Evolutionary conservation across 441 rosid species (phyloP).

Genomic region (Capsella rubella): DNA sequence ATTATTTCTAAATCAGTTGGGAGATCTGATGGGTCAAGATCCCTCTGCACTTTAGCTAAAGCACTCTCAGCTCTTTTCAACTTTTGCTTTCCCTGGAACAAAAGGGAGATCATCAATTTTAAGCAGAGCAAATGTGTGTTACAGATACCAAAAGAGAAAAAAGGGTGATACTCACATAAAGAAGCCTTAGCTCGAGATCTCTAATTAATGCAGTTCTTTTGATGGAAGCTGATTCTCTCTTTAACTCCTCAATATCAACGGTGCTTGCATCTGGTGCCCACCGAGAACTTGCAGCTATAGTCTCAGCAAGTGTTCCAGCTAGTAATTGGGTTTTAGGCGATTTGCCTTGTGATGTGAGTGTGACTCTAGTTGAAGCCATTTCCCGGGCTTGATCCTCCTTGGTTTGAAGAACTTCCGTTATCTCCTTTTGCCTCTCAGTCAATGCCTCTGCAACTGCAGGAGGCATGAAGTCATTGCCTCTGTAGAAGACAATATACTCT

Average conservation of each 20-base stretch:
- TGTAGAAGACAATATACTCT: conserved; percentile 85
- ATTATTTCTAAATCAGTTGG: conserved; percentile 82
- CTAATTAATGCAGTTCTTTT: conserved; percentile 61
- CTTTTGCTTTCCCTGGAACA: conserved; percentile 69
- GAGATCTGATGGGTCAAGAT: conserved; percentile 77
- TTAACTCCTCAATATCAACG: conserved; percentile 66
- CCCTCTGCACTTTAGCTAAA: conserved; percentile 70
- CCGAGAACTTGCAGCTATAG: conserved; percentile 74
- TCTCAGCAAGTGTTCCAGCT: conserved; percentile 91
- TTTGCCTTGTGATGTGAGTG: conserved; percentile 46
- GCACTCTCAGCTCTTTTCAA: conserved; percentile 66
- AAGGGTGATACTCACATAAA: conserved; percentile 57
- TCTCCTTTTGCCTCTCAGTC: conserved; percentile 66
- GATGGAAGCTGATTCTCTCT: conserved; percentile 58
- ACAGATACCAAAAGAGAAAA: neutral
- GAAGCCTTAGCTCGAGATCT: conserved; percentile 69
- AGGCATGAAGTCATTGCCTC: conserved; percentile 96
- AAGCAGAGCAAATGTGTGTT: neutral
- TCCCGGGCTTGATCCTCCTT: conserved; percentile 82
- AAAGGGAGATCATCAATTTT: conserved; percentile 37
- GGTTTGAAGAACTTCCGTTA: conserved; percentile 57
- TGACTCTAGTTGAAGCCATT: conserved; percentile 47
- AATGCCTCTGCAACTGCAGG: conserved; percentile 63
- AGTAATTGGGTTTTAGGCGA: conserved; percentile 51
- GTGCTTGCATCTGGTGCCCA: conserved; percentile 72